Conservation (phyloP, 1,284 basidiomycete genomes). For the Trichosporon sp. region DNA sequence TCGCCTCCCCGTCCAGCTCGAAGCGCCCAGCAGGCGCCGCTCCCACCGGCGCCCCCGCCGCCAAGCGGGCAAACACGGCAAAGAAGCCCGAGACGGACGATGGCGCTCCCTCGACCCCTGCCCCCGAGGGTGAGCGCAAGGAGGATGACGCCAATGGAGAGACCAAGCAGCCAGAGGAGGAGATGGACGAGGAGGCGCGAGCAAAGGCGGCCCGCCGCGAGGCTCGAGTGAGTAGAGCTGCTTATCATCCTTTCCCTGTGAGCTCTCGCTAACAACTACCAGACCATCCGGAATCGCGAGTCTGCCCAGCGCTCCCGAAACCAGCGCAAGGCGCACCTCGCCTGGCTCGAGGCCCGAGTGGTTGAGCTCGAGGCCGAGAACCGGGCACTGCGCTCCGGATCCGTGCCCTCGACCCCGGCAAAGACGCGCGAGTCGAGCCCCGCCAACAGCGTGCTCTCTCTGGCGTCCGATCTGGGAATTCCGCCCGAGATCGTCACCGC, state of each 20-base stretch:
- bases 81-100: background rate
- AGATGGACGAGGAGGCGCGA: slow-evolving; percentile 27
- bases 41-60: slow-evolving; percentile 8
- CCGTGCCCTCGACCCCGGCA: slow-evolving; percentile 12
- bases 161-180: slow-evolving; percentile 9
- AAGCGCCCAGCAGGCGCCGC: slow-evolving; percentile 16
- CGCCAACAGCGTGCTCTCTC: slow-evolving; percentile 30
- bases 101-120: background rate
- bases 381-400: slow-evolving; percentile 26
- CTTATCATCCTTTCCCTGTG: background rate
- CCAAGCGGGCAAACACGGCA: slow-evolving; percentile 15
- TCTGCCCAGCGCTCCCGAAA: slow-evolving; percentile 45
- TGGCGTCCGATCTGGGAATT: slow-evolving; percentile 35
- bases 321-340: slow-evolving; percentile 45
- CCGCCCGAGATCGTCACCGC: slow-evolving; percentile 31
- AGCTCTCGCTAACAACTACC: background rate
- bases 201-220: slow-evolving; percentile 39
- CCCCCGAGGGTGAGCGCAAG: slow-evolving; percentile 17
- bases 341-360: slow-evolving; percentile 42
- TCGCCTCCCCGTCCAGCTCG: slow-evolving; percentile 12
- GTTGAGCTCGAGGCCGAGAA: slow-evolving; percentile 44
- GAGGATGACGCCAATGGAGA: slow-evolving; percentile 17
- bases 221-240: slow-evolving; percentile 31
- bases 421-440: slow-evolving; percentile 30
- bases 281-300: slow-evolving; percentile 44